These are phyloP conservation scores for Pseudodiploospora longispora DNA, from an alignment of 2,329 filamentous ascomycete genomes.

Conservation along the genomic window DNA sequence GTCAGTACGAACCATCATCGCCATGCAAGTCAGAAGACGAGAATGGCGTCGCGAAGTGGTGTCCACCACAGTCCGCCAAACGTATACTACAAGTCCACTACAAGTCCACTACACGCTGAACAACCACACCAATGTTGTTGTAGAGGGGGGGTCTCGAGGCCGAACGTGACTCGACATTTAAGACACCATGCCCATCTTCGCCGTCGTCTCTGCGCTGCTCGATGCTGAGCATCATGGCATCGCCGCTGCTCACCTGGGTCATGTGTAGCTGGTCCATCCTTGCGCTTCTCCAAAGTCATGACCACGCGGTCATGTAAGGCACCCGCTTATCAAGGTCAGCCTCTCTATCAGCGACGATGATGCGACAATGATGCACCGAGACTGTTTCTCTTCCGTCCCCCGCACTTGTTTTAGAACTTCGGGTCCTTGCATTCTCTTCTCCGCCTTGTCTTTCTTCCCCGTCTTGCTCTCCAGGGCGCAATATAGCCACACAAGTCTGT, in stretches of 20 bases:
- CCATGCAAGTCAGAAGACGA: constrained; percentile 15
- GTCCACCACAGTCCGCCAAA: constrained; percentile 8
- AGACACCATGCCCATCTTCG: constrained; percentile 27
- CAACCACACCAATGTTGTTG: constrained; percentile 6
- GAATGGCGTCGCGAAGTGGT: constrained; percentile 11
- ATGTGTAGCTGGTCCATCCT: constrained; percentile 15
- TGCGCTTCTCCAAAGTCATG: constrained; percentile 9
- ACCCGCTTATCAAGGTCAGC: constrained; percentile 14
- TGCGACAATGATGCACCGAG: background rate
- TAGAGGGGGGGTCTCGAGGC: constrained; percentile 11
- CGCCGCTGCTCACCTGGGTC: constrained; percentile 15
- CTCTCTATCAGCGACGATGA: constrained; percentile 7
- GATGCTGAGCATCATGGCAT: constrained; percentile 22
- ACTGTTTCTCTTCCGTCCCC: constrained; percentile 1
- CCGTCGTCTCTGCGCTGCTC: constrained; percentile 14
- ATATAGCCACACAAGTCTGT: too few species aligned
- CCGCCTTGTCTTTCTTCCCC: too few species aligned
- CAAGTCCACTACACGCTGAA: background rate
- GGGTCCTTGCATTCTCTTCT: too few species aligned
- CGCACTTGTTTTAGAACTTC: too few species aligned
- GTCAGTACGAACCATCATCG: constrained; percentile 15
- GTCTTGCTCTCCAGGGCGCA: too few species aligned
- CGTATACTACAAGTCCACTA: too few species aligned
- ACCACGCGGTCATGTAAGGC: constrained; percentile 24
- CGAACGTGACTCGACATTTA: constrained; percentile 29